Evolutionary conservation across 108 stramenopile genomes (phyloP).

Genomic region (Mayamaea pseudoterrestris): DNA sequence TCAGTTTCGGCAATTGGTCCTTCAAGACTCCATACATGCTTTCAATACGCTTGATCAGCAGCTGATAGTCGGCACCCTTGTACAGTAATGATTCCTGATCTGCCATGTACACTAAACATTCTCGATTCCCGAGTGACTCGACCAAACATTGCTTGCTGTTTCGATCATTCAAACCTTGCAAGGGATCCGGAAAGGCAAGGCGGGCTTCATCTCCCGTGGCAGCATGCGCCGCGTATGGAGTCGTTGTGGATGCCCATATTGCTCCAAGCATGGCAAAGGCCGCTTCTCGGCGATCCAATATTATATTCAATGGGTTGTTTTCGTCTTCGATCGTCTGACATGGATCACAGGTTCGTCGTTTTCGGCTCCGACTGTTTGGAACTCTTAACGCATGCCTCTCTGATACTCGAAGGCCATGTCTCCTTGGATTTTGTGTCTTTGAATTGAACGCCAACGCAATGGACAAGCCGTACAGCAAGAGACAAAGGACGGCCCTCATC

Average conservation of each 20-base stretch:
- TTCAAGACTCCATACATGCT: constrained; percentile 21
- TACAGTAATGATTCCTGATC: constrained; percentile 57
- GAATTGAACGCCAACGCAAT: no score
- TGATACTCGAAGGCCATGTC: no score
- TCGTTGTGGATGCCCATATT: constrained; percentile 13
- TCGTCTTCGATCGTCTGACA: no score
- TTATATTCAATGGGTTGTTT: no score
- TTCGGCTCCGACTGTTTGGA: no score
- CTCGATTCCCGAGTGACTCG: constrained; percentile 51
- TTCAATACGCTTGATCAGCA: constrained; percentile 36
- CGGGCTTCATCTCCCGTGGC: constrained; percentile 52
- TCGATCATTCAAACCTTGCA: constrained; percentile 37
- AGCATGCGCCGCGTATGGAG: constrained; percentile 15
- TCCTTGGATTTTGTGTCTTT: no score
- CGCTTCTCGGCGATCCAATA: constrained; percentile 27
- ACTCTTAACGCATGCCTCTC: no score
- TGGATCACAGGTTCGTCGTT: no score
- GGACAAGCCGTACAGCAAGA: no score
- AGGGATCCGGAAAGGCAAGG: constrained; percentile 41
- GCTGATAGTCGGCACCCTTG: constrained; percentile 29
- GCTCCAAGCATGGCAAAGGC: constrained; percentile 25
- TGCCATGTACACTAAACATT: constrained; percentile 47
- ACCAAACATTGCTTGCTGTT: constrained; percentile 53
- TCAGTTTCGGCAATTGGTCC: constrained; percentile 31
- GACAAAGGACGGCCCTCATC: no score